phyloP scores from a whole-genome alignment of 2,329 filamentous ascomycete species.

The Beauveria scarabaeidicola region DNA sequence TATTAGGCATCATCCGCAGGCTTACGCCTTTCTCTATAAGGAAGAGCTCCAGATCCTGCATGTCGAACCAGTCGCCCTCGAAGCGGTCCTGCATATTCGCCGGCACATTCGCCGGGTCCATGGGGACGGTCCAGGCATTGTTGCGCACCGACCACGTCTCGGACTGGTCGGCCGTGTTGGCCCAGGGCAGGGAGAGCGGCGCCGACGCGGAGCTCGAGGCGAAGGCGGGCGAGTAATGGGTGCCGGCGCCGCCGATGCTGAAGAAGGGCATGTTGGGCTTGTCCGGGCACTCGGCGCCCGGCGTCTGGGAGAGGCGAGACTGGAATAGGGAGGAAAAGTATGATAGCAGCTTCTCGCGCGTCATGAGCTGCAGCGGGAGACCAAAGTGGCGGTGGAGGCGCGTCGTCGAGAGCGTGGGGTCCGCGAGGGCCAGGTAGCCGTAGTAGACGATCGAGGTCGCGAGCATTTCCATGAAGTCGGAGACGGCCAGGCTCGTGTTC shows the following conservation, averaged over 20 bases:
- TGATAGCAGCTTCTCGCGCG: constrained; percentile 9
- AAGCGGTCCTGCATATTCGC: constrained; percentile 10
- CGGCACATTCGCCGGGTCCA: constrained; percentile 11
- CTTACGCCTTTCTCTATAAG: constrained; percentile 9
- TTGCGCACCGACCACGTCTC: constrained; percentile 2
- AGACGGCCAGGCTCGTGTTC: constrained; percentile 3
- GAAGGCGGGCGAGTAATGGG: constrained; percentile 19
- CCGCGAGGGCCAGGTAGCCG: constrained; percentile 12
- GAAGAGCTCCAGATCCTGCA: constrained; percentile 15
- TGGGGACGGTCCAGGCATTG: constrained; percentile 5
- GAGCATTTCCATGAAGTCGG: constrained; percentile 14
- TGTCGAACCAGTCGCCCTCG: constrained; percentile 15
- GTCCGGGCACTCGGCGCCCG: background rate
- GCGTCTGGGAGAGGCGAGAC: constrained; percentile 1
- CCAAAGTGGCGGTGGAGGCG: constrained; percentile 12
- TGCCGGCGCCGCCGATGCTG: constrained; percentile 57
- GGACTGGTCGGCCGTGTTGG: constrained; percentile 4
- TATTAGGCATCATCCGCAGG: background rate
- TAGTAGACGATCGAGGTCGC: constrained; percentile 10
- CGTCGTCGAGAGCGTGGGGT: constrained; percentile 10
- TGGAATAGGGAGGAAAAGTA: constrained; percentile 14
- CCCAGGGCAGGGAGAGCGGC: constrained; percentile 7
- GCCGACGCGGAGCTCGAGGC: background rate
- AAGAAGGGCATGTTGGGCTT: constrained; percentile 40
- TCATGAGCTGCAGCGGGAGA: constrained; percentile 11